Base-by-base conservation (phyloP, 2,329 filamentous ascomycete genomes). In the Ophiostoma sp. region DNA sequence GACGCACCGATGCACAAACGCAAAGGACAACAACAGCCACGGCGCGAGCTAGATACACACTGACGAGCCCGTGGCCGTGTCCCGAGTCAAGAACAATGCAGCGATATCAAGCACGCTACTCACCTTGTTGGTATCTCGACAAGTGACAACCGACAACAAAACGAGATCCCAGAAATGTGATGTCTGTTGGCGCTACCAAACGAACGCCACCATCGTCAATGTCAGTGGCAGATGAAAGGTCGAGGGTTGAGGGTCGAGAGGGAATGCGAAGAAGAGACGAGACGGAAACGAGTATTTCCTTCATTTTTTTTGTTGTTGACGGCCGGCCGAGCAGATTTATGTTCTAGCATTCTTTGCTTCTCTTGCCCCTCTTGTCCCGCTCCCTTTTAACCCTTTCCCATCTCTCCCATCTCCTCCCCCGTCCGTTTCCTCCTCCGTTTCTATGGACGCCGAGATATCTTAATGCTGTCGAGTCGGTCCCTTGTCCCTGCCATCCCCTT, bases 201-300 rank as follows among this genome's bases (percentile, higher is more conserved):
- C 12, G 33, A 19, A 31, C 52, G 25, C 52, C 52, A 57, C 12
- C n/a, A 55, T 55, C 48, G 50, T 25, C 50, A 39, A 39, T 45
- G 11, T 45, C 39, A 45, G 12, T 45, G 39, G 39, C 22, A 57
- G 52, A 17, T 3, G 5, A 8, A n/a, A 22, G n/a, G n/a, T 25
- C n/a, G 6, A 55, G 22, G 50, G 22, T 52, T n/a, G 50, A 42
- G 7, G 17, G 33, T 7, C 4, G 59, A 22, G n/a, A 15, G 22
- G 22, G 39, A n/a, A 36, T 22, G 45, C 17, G 28, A 19, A 7
- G 33, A 52, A 33, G 45, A 55, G 28, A 36, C 36, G 45, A 36
- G 45, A 55, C 45, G 45, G 4, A 69, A 69, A 69, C 45, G 12
- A 55, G 45, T 69, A 28, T 69, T 36, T 69, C n/a, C n/a, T n/a